These are phyloP conservation scores for Yarrowia porcina DNA, from an alignment of 805 yeast species.

Conservation along the genomic window DNA sequence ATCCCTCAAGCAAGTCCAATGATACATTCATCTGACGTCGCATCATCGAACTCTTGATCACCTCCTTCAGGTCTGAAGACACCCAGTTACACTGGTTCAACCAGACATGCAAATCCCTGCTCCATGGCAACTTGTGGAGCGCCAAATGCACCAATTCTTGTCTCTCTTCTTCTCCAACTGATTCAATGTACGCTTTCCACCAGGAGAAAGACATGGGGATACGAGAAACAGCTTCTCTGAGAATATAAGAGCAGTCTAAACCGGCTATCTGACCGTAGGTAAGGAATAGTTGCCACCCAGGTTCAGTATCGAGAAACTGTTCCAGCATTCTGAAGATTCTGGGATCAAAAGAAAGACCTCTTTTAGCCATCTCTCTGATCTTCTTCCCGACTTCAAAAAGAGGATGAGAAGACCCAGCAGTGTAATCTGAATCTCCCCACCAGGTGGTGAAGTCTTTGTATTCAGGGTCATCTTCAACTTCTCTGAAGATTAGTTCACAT, in stretches of 20 bases:
- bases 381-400: background rate
- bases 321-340: background rate
- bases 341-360: constrained; percentile 8
- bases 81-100: constrained; percentile 1
- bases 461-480: background rate
- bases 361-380: background rate
- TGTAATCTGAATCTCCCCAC: constrained; percentile 12
- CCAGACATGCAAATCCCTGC: constrained; percentile 10
- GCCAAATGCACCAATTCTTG: background rate
- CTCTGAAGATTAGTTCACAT: constrained; percentile 11
- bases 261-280: constrained; percentile 1
- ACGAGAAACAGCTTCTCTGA: constrained; percentile 3
- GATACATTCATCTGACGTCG: constrained; percentile 1
- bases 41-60: background rate
- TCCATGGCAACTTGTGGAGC: background rate
- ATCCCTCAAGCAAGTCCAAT: background rate
- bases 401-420: background rate
- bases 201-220: background rate
- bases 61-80: background rate
- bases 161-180: background rate
- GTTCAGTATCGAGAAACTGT: background rate
- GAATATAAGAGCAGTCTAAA: background rate
- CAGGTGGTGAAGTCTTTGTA: background rate
- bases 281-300: constrained; percentile 5
- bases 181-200: constrained; percentile 6